These are phyloP conservation scores for Alnus glutinosa DNA, from an alignment of 306 rosid species.

Conservation along the genomic window DNA sequence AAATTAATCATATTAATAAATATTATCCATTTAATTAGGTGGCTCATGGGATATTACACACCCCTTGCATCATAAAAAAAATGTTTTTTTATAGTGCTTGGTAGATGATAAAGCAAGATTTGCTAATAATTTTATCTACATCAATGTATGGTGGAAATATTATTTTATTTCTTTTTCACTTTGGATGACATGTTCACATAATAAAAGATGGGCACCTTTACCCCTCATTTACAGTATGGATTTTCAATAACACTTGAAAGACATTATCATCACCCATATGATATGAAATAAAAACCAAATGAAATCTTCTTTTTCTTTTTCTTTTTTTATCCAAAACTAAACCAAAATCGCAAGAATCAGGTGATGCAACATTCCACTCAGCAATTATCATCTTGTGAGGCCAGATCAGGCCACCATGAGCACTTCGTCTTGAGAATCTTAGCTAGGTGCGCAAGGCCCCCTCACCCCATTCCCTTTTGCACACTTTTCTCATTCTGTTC, in stretches of 20 bases:
- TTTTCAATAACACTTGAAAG: background rate
- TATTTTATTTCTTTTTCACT: background rate
- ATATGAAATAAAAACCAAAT: too few relatives aligned
- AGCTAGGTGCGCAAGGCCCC: background rate
- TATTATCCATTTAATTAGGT: too few relatives aligned
- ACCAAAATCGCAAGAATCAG: background rate
- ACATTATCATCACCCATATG: too few relatives aligned
- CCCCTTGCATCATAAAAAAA: background rate
- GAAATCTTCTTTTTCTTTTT: too few relatives aligned
- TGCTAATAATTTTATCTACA: background rate
- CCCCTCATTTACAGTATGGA: background rate
- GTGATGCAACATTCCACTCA: conserved; percentile 19
- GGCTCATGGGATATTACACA: too few relatives aligned
- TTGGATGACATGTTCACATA: background rate
- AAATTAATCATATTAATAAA: too few relatives aligned
- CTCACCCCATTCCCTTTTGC: background rate
- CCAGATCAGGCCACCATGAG: conserved; percentile 1
- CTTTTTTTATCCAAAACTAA: too few relatives aligned
- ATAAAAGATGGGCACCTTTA: background rate
- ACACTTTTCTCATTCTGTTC: background rate
- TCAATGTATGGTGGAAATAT: background rate
- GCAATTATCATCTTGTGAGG: conserved; percentile 1
- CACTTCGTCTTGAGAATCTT: background rate
- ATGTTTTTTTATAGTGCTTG: background rate
- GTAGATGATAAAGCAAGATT: background rate